phyloP scores from a whole-genome alignment of 805 yeast species.

The Saccharomyces cerevisiae region DNA sequence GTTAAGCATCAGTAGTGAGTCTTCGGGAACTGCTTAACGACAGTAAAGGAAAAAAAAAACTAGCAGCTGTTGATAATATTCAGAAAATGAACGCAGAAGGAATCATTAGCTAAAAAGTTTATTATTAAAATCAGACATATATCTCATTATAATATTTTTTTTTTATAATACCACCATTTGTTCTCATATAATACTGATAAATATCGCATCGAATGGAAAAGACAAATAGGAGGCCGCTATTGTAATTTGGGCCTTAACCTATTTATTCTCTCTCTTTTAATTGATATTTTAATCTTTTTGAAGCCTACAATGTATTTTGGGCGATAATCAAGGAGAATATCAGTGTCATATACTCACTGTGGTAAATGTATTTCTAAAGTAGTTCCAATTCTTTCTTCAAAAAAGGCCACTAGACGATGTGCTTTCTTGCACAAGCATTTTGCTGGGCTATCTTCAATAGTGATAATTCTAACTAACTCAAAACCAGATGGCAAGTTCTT shows the following conservation, averaged over 20 bases:
- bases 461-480: no score
- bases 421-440: no score
- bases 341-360: neutral
- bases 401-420: no score
- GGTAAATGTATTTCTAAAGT: neutral
- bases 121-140: neutral
- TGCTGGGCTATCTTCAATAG: no score
- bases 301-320: no score
- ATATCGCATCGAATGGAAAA: neutral
- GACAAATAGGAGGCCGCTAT: neutral
- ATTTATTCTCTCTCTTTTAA: neutral
- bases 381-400: neutral
- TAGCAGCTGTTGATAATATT: neutral
- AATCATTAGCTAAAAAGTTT: neutral
- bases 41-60: neutral
- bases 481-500: no score
- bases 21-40: neutral
- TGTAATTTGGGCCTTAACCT: neutral
- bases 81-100: neutral
- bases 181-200: neutral
- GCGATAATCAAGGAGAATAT: neutral
- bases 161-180: neutral
- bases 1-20: neutral
- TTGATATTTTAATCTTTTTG: no score
- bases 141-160: neutral